Base-by-base conservation (phyloP, 306 rosid genomes). In the Sindora glabra region DNA sequence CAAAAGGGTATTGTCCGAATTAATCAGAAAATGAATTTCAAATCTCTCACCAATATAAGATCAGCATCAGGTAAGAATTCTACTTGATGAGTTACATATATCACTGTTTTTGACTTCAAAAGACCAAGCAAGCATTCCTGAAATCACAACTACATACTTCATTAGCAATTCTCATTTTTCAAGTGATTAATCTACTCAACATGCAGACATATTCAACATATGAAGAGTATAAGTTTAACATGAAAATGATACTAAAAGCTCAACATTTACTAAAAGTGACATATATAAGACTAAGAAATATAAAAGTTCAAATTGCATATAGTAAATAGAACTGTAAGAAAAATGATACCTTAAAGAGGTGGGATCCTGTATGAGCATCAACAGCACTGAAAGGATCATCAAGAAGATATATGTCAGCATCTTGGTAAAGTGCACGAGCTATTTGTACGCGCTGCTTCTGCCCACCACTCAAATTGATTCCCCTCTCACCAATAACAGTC, bases 361-460 rank as follows among this genome's bases (percentile, higher is more conserved):
- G 95, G 13, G 95, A 89, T 78, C 95, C 95, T n/a, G 96, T 89
- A 72, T 89, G 96, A 68, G 95, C 96, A 79, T 86, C 96, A 23
- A 89, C 89, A 37, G 91, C 96, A 62, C 95, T 89, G 60, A 89
- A 89, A n/a, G 96, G 96, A 79, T 89, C 96, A 38, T 86, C 96
- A 58, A 83, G 82, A 48, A 89, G 75, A 75, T 86, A 89, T 50
- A 89, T 81, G 63, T 89, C 96, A 59, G 85, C 82, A 48, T 83
- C 95, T 75, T 83, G 95, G 65, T 89, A 89, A 42, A 89, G 50
- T 15, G 95, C 86, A 23, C 96, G 89, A 0, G 95, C 96, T 26
- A 89, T 89, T 66, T 89, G 95, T 22, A 89, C 75, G 66, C 96
- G 83, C 69, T 89, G 95, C 71, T 86, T 86, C 77, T 86, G 96